phyloP scores from a whole-genome alignment of 371 early-diverging fungal genomes.

The Dinochytrium kinnereticum region DNA sequence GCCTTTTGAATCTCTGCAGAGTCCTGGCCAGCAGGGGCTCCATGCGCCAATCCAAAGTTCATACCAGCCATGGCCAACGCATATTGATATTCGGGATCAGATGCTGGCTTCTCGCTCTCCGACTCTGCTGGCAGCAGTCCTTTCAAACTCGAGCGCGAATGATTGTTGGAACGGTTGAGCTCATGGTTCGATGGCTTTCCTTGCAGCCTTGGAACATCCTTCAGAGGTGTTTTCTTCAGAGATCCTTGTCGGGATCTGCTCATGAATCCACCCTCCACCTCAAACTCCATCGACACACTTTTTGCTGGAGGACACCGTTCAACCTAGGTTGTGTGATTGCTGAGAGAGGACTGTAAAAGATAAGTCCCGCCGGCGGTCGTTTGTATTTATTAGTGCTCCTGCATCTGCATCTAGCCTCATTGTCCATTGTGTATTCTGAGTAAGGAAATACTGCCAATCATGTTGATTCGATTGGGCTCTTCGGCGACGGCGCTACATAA shows the following conservation, averaged over 20 bases:
- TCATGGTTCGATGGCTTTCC: neutral
- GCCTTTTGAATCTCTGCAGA: neutral
- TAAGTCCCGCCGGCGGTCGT: too few species aligned
- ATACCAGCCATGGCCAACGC: constrained; percentile 6
- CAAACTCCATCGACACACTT: neutral
- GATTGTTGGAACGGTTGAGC: neutral
- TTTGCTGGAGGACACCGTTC: too few species aligned
- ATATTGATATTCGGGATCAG: constrained; percentile 7
- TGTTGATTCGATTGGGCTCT: neutral
- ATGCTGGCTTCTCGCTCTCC: neutral
- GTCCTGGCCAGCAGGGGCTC: constrained; percentile 6
- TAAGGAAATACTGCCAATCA: neutral
- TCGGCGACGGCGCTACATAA: neutral
- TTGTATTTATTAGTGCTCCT: neutral
- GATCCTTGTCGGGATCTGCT: neutral
- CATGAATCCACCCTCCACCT: neutral
- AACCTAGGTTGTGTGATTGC: too few species aligned
- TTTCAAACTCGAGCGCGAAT: neutral
- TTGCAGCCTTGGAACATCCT: neutral
- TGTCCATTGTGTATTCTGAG: too few species aligned
- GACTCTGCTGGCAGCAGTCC: neutral
- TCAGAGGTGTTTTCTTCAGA: neutral
- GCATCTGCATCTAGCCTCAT: neutral
- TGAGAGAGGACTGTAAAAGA: too few species aligned
- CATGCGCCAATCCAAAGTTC: neutral